phyloP scores from a whole-genome alignment of 2,329 filamentous ascomycete genomes.

The Ramularia collo-cygni region DNA sequence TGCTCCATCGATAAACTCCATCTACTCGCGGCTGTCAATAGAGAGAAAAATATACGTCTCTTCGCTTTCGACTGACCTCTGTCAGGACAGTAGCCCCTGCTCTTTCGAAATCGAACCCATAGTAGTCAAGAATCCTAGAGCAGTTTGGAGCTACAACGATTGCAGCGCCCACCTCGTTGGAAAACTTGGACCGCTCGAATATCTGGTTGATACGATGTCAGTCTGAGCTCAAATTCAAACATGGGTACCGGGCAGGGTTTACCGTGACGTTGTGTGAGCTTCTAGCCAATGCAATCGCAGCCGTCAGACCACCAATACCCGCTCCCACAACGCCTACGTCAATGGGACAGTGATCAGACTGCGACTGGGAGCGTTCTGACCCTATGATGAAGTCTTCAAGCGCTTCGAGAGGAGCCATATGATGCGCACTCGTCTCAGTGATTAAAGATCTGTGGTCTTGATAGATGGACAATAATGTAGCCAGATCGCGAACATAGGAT shows the following conservation, averaged over 20 bases:
- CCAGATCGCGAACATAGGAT: not conserved
- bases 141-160: not conserved
- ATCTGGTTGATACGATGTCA: not conserved
- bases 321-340: slow-evolving; percentile 2
- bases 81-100: not conserved
- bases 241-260: not conserved
- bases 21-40: not conserved
- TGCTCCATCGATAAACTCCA: not conserved
- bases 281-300: slow-evolving; percentile 1
- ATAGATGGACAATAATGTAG: not conserved
- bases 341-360: not conserved
- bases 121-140: not conserved
- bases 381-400: not conserved
- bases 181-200: slow-evolving; percentile 1
- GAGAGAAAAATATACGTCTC: not conserved
- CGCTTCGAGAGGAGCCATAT: not conserved
- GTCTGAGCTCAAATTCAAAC: not conserved
- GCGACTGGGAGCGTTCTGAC: not conserved
- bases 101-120: slow-evolving; percentile 2
- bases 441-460: not conserved
- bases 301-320: slow-evolving; percentile 1
- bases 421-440: too few species aligned
- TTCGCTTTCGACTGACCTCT: not conserved
- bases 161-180: slow-evolving; percentile 2
- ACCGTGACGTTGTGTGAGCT: not conserved